Percentiles rank a stretch among this genome's conserved stretches.
phyloP scores from a whole-genome alignment of 1,284 basidiomycete species.

The Austropuccinia psidii region DNA sequence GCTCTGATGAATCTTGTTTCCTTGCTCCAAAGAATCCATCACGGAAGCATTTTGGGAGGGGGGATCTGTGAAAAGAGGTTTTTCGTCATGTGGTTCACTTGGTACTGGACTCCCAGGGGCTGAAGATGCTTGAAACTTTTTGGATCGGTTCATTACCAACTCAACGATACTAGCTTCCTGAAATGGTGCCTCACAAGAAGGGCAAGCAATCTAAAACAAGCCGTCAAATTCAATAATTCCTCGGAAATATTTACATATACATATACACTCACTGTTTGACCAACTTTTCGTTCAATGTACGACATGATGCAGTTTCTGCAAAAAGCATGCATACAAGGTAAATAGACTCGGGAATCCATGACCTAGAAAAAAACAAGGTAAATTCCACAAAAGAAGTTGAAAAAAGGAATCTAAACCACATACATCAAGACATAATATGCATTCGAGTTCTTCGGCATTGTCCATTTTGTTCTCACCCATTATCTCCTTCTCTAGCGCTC shows the following conservation, averaged over 20 bases:
- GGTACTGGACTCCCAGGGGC: not conserved
- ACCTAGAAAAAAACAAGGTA: conserved; percentile 9
- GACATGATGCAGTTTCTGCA: conserved; percentile 19
- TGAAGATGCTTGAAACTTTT: not conserved
- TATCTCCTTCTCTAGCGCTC: conserved; percentile 17
- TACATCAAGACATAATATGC: conserved; percentile 30
- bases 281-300: conserved; percentile 32
- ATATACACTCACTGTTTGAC: conserved; percentile 12
- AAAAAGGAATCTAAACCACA: not conserved
- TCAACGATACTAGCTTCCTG: conserved; percentile 21
- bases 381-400: not conserved
- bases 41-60: too few relatives aligned
- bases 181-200: not conserved
- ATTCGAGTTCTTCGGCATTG: conserved; percentile 17
- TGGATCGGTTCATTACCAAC: conserved; percentile 20
- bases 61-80: not conserved
- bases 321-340: conserved; percentile 35
- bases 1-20: conserved; percentile 1
- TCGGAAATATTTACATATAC: not conserved
- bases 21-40: not conserved
- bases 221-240: not conserved
- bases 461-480: not conserved
- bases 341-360: conserved; percentile 26
- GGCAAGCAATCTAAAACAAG: conserved; percentile 4
- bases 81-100: not conserved